Percentiles rank a stretch among this genome's conserved stretches.
phyloP scores from a whole-genome alignment of 2,329 filamentous ascomycete genomes.

The Cercospora janseana region DNA sequence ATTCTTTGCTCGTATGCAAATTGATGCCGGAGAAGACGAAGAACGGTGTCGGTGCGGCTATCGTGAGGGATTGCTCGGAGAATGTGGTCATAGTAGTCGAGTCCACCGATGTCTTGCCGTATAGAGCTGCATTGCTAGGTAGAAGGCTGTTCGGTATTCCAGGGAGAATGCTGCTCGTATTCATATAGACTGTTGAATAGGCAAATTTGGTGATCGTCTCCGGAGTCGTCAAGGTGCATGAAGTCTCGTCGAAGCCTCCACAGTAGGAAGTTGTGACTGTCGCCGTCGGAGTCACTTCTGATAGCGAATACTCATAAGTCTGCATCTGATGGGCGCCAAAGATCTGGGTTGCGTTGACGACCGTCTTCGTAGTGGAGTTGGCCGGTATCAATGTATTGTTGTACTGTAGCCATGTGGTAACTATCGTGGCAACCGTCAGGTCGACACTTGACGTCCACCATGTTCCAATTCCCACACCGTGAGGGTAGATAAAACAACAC shows the following conservation, averaged over 20 bases:
- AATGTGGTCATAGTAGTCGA: constrained; percentile 9
- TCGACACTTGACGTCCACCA: constrained; percentile 18
- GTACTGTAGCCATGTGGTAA: constrained; percentile 18
- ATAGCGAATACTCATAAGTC: not conserved
- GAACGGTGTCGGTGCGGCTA: constrained; percentile 13
- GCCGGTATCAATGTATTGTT: constrained; percentile 14
- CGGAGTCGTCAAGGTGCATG: constrained; percentile 3
- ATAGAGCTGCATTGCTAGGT: constrained; percentile 8
- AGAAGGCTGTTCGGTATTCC: constrained; percentile 9
- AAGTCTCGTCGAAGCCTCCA: not conserved
- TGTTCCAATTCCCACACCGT: constrained; percentile 13
- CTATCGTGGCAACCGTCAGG: constrained; percentile 12
- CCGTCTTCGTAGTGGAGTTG: constrained; percentile 14
- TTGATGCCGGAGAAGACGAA: constrained; percentile 8
- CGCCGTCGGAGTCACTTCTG: not conserved
- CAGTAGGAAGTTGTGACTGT: constrained; percentile 5
- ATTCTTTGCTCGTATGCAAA: constrained; percentile 4
- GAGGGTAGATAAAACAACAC: constrained; percentile 17
- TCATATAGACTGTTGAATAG: constrained; percentile 7
- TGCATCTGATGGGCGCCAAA: constrained; percentile 8
- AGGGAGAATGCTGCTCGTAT: constrained; percentile 7
- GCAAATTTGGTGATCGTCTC: not conserved
- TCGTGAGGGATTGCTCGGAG: constrained; percentile 6
- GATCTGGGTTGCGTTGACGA: constrained; percentile 7
- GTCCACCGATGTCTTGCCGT: constrained; percentile 10